Evolutionary conservation across 176 grass and related monocot genomes (phyloP).

Genomic region (Puya raimondii): DNA sequence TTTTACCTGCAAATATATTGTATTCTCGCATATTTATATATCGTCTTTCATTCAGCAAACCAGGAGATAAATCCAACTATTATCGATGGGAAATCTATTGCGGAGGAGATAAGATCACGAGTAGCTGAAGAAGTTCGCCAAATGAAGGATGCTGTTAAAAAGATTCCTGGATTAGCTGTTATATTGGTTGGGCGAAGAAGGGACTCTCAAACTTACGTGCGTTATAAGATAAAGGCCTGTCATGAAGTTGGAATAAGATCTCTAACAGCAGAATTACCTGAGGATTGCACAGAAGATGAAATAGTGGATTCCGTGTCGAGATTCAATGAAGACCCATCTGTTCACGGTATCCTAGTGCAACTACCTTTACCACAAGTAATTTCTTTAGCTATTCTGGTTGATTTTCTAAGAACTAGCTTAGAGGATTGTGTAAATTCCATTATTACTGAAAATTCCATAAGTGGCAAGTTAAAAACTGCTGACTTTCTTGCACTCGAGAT

Average conservation of each 20-base stretch:
- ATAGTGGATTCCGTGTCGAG: conserved; percentile 45
- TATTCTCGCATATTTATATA: background rate
- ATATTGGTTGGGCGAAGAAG: conserved; percentile 79
- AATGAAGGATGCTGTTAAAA: conserved; percentile 42
- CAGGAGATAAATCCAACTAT: conserved; percentile 25
- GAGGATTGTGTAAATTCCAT: background rate
- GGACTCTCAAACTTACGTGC: conserved; percentile 74
- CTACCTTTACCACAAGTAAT: conserved; percentile 82
- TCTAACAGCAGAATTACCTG: conserved; percentile 48
- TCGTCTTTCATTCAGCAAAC: conserved; percentile 28
- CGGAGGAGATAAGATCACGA: conserved; percentile 65
- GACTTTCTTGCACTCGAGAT: background rate
- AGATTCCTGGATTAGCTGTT: conserved; percentile 73
- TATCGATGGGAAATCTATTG: conserved; percentile 77
- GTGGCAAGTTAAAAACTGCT: background rate
- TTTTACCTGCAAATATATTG: background rate
- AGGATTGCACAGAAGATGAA: conserved; percentile 58
- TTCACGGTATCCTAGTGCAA: conserved; percentile 94
- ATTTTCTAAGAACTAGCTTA: background rate
- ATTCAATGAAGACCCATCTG: conserved; percentile 76
- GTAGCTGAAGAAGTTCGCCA: conserved; percentile 45
- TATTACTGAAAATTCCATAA: background rate
- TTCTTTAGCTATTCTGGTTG: conserved; percentile 4
- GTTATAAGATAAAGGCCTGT: conserved; percentile 75
- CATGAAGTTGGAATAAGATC: conserved; percentile 89